Percentiles rank a stretch among this genome's conserved stretches.
These are phyloP conservation scores for Penicillium sp. DNA, from an alignment of 2,329 filamentous ascomycete genomes.

Conservation along the genomic window DNA sequence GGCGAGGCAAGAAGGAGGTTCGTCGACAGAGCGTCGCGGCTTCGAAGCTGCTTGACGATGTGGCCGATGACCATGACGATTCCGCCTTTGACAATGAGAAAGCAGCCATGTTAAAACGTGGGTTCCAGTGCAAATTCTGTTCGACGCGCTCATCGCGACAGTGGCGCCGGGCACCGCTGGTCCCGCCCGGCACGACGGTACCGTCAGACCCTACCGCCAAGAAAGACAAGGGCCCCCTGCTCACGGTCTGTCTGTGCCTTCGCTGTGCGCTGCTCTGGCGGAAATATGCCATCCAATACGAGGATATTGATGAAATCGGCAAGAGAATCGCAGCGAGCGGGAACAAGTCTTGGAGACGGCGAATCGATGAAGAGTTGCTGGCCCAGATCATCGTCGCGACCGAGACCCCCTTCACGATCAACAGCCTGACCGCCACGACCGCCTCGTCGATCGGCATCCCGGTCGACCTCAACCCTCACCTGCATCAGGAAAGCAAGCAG, in stretches of 20 bases:
- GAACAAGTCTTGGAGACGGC: slow-evolving; percentile 77
- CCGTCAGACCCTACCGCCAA: slow-evolving; percentile 59
- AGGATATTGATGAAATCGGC: slow-evolving; percentile 82
- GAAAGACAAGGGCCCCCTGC: slow-evolving; percentile 67
- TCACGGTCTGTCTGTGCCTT: slow-evolving; percentile 77
- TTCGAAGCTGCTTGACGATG: slow-evolving; percentile 75
- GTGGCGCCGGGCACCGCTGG: slow-evolving; percentile 84
- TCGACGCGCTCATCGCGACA: slow-evolving; percentile 70
- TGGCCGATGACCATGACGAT: slow-evolving; percentile 87
- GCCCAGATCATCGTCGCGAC: slow-evolving; percentile 42
- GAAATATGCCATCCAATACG: slow-evolving; percentile 92
- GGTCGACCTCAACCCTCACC: slow-evolving; percentile 30
- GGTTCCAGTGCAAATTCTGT: slow-evolving; percentile 94
- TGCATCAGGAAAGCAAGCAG: slow-evolving; percentile 24
- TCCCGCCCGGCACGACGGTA: slow-evolving; percentile 63
- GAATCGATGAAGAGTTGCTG: slow-evolving; percentile 80
- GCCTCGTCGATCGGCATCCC: slow-evolving; percentile 40
- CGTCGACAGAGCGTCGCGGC: slow-evolving; percentile 57
- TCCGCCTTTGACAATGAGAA: slow-evolving; percentile 93
- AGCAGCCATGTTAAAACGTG: slow-evolving; percentile 68
- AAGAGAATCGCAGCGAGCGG: slow-evolving; percentile 79
- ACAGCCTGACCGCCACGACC: slow-evolving; percentile 38
- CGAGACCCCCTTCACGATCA: slow-evolving; percentile 42
- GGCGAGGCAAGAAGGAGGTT: slow-evolving; percentile 84
- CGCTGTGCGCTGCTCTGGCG: slow-evolving; percentile 92